Base-by-base conservation (phyloP, 257 asterid species). In the Haberlea rhodopensis region DNA sequence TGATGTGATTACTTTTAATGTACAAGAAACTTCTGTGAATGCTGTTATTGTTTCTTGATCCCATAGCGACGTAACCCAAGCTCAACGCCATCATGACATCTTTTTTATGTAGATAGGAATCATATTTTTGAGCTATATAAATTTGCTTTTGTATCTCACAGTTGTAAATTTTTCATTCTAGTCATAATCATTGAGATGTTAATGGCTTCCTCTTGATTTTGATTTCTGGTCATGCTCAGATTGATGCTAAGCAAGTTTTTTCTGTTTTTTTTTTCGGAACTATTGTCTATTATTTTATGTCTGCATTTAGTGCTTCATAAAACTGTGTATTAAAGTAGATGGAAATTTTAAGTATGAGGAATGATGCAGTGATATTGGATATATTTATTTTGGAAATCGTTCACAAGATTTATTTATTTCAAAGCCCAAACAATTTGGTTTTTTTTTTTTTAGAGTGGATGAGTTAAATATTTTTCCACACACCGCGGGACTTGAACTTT, bases 1-100 rank as follows among this genome's bases (percentile, higher is more conserved):
- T 91, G 68, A 84, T 91, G 96, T 91, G 81, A 82, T 58, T 32
- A 34, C 20, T 24, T 18, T 28, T 27, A 22, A 6, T 31, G 24
- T 25, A n/a, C 24, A 25, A 16, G 51, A 16, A 49, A 55, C 52
- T 40, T 43, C 21, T 29, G 62, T 49, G 68, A 75, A 45, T 68
- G 69, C 10, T 57, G 40, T 20, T 18, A 62, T 25, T 60, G 64
- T 65, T 65, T 69, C 34, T 70, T 40, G 58, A 2, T 56, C 5
- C 55, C 53, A 1, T 63, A 8, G 27, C 29, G 32, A 56, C 13
- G 10, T 32, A 19, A 8, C 0, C 8, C 29, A 37, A 37, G 22
- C 28, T 8, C 15, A 11, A 34, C 20, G 16, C 15, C 52, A 13
- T 54, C 8, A 8, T 25, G 9, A 18, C 22, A 28, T 25, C 53